Evolutionary conservation across 1,284 basidiomycete genomes (phyloP).

Genomic region (Melanopsichium pennsylvanicum): DNA sequence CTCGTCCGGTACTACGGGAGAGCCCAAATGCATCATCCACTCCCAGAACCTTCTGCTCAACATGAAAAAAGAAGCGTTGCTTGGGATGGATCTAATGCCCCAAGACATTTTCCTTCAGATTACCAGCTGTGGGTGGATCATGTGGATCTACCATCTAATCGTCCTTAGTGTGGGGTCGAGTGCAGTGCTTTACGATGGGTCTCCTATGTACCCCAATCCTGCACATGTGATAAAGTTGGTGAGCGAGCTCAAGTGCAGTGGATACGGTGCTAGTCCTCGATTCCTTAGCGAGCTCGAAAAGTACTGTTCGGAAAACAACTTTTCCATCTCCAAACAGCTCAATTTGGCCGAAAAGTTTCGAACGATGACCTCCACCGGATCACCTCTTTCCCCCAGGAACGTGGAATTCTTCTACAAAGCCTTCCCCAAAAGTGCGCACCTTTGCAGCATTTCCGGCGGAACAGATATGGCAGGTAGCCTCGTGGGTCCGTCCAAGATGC

Average conservation of each 20-base stretch:
- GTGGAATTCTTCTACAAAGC: constrained; percentile 57
- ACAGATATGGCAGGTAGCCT: constrained; percentile 63
- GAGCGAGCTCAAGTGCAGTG: constrained; percentile 56
- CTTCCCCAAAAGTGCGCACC: constrained; percentile 33
- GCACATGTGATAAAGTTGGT: constrained; percentile 51
- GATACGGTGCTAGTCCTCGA: constrained; percentile 60
- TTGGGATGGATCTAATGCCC: constrained; percentile 48
- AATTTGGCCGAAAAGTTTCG: constrained; percentile 50
- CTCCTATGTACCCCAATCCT: constrained; percentile 61
- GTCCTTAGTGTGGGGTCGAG: constrained; percentile 52
- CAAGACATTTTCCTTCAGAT: constrained; percentile 60
- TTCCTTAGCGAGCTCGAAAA: constrained; percentile 47
- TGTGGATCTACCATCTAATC: constrained; percentile 61
- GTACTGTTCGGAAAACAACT: constrained; percentile 9
- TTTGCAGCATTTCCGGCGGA: constrained; percentile 56
- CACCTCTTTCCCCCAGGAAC: constrained; percentile 57
- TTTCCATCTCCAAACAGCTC: constrained; percentile 17
- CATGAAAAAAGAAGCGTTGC: constrained; percentile 43
- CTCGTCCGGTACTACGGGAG: constrained; percentile 66
- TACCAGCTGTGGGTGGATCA: constrained; percentile 63
- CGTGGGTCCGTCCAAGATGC: constrained; percentile 49
- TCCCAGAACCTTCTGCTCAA: constrained; percentile 51
- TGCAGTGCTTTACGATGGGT: constrained; percentile 63
- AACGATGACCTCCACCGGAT: constrained; percentile 61
- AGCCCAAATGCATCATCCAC: constrained; percentile 66